phyloP scores from a whole-genome alignment of 805 yeast genomes.

The Wickerhamomyces rabaulensis region DNA sequence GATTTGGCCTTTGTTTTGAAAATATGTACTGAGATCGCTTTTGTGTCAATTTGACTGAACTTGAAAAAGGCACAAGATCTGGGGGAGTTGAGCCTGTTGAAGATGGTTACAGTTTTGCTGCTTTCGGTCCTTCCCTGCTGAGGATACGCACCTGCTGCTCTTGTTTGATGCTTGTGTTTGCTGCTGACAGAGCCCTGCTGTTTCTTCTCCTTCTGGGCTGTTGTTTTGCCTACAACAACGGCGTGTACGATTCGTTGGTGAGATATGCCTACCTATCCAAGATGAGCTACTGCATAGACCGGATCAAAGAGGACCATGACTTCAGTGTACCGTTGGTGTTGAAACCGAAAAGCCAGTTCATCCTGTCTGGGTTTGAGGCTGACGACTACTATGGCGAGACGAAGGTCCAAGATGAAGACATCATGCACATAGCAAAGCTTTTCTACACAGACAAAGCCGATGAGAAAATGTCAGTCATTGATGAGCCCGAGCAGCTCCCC shows the following conservation, averaged over 20 bases:
- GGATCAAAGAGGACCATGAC: conserved; percentile 5
- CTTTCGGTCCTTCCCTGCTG: not conserved
- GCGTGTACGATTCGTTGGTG: conserved; percentile 13
- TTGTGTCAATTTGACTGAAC: not conserved
- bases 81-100: not conserved
- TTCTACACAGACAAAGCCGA: not conserved
- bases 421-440: conserved; percentile 5
- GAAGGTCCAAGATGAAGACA: not conserved
- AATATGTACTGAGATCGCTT: not conserved
- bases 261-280: conserved; percentile 17
- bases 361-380: conserved; percentile 5
- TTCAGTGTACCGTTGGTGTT: conserved; percentile 13
- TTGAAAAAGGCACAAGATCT: not conserved
- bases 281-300: conserved; percentile 18
- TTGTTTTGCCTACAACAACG: conserved; percentile 4
- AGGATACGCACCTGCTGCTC: not conserved
- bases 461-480: not conserved
- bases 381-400: conserved; percentile 8
- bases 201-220: not conserved
- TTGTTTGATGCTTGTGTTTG: not conserved
- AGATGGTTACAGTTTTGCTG: not conserved
- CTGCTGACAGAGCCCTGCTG: not conserved
- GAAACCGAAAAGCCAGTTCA: conserved; percentile 10
- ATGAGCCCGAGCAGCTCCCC: not conserved
- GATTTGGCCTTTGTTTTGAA: not conserved